A percentile compares a stretch with the other conserved stretches of the same genome.
These are phyloP conservation scores for Pseudozyma sp. DNA, from an alignment of 1,284 basidiomycete species.

Conservation along the genomic window DNA sequence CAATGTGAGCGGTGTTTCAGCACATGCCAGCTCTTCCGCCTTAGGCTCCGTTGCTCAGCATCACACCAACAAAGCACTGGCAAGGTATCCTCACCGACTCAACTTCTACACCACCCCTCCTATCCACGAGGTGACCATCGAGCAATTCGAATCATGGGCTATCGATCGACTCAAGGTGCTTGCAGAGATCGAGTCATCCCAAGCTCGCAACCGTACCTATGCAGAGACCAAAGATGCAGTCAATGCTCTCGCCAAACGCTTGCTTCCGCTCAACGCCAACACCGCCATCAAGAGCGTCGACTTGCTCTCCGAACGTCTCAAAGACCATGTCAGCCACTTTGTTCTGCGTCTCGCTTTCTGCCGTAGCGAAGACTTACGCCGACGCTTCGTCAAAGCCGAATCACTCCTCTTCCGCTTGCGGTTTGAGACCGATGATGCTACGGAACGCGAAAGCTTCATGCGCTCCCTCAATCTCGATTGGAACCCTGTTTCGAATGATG, in stretches of 20 bases:
- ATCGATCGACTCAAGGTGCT: conserved; percentile 87
- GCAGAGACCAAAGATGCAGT: conserved; percentile 80
- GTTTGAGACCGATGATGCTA: conserved; percentile 78
- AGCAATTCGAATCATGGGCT: conserved; percentile 94
- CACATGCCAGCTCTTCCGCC: conserved; percentile 27
- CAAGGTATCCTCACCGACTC: conserved; percentile 61
- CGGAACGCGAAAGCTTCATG: conserved; percentile 80
- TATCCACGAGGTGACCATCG: conserved; percentile 87
- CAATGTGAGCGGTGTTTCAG: conserved; percentile 17
- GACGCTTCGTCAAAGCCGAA: conserved; percentile 91
- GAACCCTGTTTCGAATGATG: conserved; percentile 76
- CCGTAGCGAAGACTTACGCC: conserved; percentile 89
- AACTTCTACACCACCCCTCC: conserved; percentile 84
- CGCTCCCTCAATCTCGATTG: conserved; percentile 82
- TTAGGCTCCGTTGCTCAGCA: conserved; percentile 45
- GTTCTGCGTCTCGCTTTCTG: conserved; percentile 95
- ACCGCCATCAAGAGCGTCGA: conserved; percentile 72
- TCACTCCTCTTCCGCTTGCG: conserved; percentile 84
- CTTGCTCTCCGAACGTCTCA: conserved; percentile 76
- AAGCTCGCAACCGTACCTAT: conserved; percentile 83
- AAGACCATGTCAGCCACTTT: conserved; percentile 93
- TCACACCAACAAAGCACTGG: conserved; percentile 32
- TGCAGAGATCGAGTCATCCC: conserved; percentile 92
- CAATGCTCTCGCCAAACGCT: conserved; percentile 75
- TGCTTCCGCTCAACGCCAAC: conserved; percentile 79